A percentile compares a stretch with the other conserved stretches of the same genome.
phyloP scores from a whole-genome alignment of 73 alveolate species.

The Paramecium primaurelia region DNA sequence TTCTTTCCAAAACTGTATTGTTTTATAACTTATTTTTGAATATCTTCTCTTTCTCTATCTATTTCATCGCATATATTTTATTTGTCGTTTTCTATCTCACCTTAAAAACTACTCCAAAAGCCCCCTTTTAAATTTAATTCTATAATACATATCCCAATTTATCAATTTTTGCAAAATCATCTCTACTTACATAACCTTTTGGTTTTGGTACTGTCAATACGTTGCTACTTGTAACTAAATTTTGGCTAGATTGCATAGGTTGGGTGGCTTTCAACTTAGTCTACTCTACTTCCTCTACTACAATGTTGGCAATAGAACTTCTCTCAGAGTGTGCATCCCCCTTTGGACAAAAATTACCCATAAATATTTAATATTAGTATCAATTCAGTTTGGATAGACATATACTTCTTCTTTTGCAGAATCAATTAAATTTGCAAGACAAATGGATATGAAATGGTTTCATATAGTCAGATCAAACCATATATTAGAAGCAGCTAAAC shows the following conservation, averaged over 20 bases:
- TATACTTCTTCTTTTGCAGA: not conserved
- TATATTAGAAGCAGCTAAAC: not conserved
- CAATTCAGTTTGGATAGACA: not conserved
- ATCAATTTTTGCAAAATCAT: not conserved
- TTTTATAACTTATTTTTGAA: slow-evolving; percentile 74
- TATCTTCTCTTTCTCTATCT: slow-evolving; percentile 77
- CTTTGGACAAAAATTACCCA: slow-evolving; percentile 11
- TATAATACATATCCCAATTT: not conserved
- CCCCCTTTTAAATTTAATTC: slow-evolving; percentile 69
- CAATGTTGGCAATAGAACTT: not conserved
- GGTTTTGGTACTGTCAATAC: not conserved
- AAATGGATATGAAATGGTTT: not conserved
- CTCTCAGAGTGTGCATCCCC: not conserved
- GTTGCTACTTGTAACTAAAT: not conserved
- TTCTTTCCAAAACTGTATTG: slow-evolving; percentile 89
- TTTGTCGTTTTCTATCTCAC: slow-evolving; percentile 79
- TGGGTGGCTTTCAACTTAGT: not conserved
- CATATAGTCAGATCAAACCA: not conserved
- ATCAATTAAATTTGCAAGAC: not conserved
- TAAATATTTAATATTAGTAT: not conserved
- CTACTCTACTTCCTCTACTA: not conserved
- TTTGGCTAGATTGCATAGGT: not conserved
- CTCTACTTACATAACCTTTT: not conserved
- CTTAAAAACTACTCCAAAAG: slow-evolving; percentile 93
- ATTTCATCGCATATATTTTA: slow-evolving; percentile 86